Evolutionary conservation across 805 yeast genomes (phyloP).

Genomic region (Metschnikowia borealis): DNA sequence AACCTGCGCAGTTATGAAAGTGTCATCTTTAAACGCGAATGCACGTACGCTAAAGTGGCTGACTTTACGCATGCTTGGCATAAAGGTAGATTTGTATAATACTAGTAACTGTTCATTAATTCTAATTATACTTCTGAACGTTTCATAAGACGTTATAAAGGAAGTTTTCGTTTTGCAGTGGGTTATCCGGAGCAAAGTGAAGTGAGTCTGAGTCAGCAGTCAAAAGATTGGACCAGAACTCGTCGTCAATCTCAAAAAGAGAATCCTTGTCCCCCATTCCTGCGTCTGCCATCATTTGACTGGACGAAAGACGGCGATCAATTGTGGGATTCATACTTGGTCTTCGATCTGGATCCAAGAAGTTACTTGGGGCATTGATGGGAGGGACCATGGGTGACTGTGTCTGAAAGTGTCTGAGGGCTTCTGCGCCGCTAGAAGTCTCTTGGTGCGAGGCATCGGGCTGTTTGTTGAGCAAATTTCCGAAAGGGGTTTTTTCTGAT

Average conservation of each 20-base stretch:
- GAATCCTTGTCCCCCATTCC: conserved; percentile 26
- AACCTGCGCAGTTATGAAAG: not conserved
- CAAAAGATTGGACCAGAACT: conserved; percentile 63
- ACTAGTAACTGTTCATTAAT: not conserved
- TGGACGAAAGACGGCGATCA: not conserved
- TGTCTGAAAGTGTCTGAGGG: not conserved
- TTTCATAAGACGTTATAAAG: conserved; percentile 9
- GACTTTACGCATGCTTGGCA: not conserved
- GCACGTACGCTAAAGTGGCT: not conserved
- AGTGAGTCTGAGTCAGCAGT: conserved; percentile 32
- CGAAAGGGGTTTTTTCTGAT: not conserved
- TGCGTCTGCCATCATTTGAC: conserved; percentile 2
- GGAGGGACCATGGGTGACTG: not conserved
- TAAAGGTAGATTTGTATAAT: not conserved
- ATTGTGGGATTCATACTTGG: not conserved
- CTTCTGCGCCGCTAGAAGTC: not conserved
- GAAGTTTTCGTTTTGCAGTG: conserved; percentile 12
- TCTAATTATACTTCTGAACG: not conserved
- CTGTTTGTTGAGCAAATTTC: not conserved
- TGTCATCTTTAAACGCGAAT: not conserved
- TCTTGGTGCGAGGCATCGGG: not conserved
- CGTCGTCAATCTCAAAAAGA: conserved; percentile 58
- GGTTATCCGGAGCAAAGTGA: conserved; percentile 27
- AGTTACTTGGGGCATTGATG: not conserved
- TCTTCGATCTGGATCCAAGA: not conserved